phyloP scores from a whole-genome alignment of 208 protist species.

The Leishmania guyanensis region DNA sequence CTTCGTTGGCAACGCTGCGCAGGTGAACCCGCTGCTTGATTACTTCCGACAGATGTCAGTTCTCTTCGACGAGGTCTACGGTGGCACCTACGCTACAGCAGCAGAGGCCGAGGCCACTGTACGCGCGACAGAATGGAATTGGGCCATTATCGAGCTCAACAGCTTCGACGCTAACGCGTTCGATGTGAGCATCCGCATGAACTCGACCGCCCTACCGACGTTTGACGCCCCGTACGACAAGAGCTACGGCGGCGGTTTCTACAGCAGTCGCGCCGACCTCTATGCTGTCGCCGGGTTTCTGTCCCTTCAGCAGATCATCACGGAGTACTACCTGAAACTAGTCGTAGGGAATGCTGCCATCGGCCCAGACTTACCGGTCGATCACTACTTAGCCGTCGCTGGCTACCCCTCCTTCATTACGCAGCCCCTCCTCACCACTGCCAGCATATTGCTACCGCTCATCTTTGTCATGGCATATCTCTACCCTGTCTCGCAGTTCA shows the following conservation, averaged over 20 bases:
- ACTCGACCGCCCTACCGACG: constrained; percentile 47
- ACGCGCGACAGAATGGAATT: constrained; percentile 29
- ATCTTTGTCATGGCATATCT: constrained; percentile 71
- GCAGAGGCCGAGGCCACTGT: constrained; percentile 22
- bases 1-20: constrained; percentile 32
- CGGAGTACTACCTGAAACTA: constrained; percentile 32
- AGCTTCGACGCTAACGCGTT: constrained; percentile 34
- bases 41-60: constrained; percentile 31
- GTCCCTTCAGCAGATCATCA: constrained; percentile 44
- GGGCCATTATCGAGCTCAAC: constrained; percentile 51
- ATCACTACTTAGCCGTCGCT: constrained; percentile 40
- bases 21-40: constrained; percentile 29
- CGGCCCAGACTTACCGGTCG: constrained; percentile 20
- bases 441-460: constrained; percentile 44
- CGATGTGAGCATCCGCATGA: constrained; percentile 53
- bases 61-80: constrained; percentile 55
- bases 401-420: constrained; percentile 39
- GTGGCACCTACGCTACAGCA: constrained; percentile 26
- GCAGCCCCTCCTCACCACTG: constrained; percentile 48
- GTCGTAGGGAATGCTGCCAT: constrained; percentile 23
- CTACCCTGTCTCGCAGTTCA: constrained; percentile 68
- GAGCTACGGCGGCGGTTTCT: constrained; percentile 24
- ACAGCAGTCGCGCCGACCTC: constrained; percentile 24
- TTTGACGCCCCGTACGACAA: constrained; percentile 37
- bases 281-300: constrained; percentile 31